Evolutionary conservation across 139 green algal species (phyloP).

Genomic region (Picochlorum sp.): DNA sequence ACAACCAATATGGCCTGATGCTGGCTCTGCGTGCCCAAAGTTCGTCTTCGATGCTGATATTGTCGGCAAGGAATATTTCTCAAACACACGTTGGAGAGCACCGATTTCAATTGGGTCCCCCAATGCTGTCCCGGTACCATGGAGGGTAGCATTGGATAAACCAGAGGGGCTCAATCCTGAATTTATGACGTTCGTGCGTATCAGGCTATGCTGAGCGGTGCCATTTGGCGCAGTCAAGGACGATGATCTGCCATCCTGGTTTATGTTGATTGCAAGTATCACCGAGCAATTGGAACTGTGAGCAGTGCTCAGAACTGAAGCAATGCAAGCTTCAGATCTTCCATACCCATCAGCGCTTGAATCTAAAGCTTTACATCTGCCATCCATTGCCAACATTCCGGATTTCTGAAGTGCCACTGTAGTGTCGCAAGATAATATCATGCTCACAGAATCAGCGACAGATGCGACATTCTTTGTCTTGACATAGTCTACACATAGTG

Average conservation of each 20-base stretch:
- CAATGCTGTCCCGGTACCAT: constrained; percentile 21
- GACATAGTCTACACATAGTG: constrained; percentile 25
- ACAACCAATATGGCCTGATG: constrained; percentile 35
- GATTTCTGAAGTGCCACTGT: constrained; percentile 19
- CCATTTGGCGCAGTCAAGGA: constrained; percentile 80
- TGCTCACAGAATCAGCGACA: constrained; percentile 39
- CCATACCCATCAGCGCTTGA: constrained; percentile 71
- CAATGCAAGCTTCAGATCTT: constrained; percentile 51
- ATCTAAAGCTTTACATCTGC: constrained; percentile 62
- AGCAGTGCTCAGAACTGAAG: constrained; percentile 7
- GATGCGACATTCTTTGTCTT: not conserved
- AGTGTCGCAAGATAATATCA: constrained; percentile 26
- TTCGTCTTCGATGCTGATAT: constrained; percentile 57
- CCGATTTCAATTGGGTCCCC: constrained; percentile 5
- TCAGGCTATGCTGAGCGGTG: constrained; percentile 64
- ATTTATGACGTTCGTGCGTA: constrained; percentile 33
- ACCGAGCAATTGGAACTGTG: not conserved
- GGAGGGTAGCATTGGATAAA: not conserved
- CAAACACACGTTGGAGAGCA: not conserved
- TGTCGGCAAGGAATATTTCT: not conserved
- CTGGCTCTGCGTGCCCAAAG: constrained; percentile 65
- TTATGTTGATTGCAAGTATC: constrained; percentile 25
- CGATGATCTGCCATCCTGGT: constrained; percentile 66
- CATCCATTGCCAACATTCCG: constrained; percentile 56
- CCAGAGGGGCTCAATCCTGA: not conserved